Percentiles rank a stretch among this genome's conserved stretches.
Evolutionary conservation across 257 asterid genomes (phyloP).

Genomic region (Nicotiana obtusifolia): DNA sequence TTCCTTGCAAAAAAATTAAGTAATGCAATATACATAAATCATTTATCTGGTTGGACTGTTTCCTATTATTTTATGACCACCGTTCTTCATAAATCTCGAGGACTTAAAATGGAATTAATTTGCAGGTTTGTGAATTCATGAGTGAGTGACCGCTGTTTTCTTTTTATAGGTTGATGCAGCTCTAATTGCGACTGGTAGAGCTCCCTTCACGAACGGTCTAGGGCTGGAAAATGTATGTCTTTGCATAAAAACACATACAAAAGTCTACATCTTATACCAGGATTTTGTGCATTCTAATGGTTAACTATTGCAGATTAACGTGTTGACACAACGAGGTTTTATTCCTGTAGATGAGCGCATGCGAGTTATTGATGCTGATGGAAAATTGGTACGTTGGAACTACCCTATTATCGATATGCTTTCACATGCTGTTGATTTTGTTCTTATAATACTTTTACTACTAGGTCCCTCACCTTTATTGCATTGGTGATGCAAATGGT

Average conservation of each 20-base stretch:
- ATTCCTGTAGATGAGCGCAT: constrained; percentile 94
- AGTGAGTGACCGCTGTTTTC: not conserved
- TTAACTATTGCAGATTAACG: constrained; percentile 50
- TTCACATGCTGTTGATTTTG: constrained; percentile 1
- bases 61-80: not conserved
- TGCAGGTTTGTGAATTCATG: not conserved
- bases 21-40: not conserved
- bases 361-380: constrained; percentile 84
- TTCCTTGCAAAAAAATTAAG: not conserved
- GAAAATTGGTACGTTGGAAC: constrained; percentile 56
- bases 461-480: constrained; percentile 91
- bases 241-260: constrained; percentile 8
- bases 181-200: constrained; percentile 96
- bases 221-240: constrained; percentile 79
- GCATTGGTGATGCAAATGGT: constrained; percentile 99
- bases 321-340: constrained; percentile 83
- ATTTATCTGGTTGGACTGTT: not conserved
- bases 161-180: constrained; percentile 89
- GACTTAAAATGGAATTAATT: not conserved
- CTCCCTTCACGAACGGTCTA: constrained; percentile 90
- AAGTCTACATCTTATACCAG: not conserved
- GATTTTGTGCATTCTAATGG: constrained; percentile 16
- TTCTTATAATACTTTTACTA: constrained; percentile 7
- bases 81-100: not conserved
- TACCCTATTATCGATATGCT: not conserved